Base-by-base conservation (phyloP, 73 alveolate genomes). In the Paraurostyla sp. region DNA sequence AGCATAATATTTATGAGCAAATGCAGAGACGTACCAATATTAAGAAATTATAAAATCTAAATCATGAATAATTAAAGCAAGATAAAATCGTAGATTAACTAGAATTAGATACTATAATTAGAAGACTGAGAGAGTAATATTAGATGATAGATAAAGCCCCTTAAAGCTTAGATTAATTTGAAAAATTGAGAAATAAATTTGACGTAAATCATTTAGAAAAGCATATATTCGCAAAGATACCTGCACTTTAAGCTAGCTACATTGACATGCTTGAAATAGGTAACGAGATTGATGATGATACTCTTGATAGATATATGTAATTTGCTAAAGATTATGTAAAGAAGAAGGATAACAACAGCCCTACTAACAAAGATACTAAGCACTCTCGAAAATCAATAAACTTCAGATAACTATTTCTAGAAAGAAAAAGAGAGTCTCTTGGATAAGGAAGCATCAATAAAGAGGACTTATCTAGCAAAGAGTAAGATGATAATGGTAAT, bases 1-100 rank as follows among this genome's bases (percentile, higher is more conserved):
- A 65, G 82, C 82, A 65, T 65, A 65, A 65, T 65, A 65, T 65
- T 36, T 65, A 65, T 65, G 82, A 65, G 58, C 46, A 65, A 40
- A 65, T 65, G 82, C 58, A 65, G 42, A 32, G 23, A 38, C 7
- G 58, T 38, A 65, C 82, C 1, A 65, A 65, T 22, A 65, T 65
- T 65, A 65, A 65, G 42, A 65, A 65, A 65, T 58, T 65, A 1
- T 65, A 65, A 22, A 65, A 65, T 22, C 35, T 65, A 22, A 65
- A 65, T 65, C 60, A 65, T 65, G 82, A 65, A 35, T 22, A 65
- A 40, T 7, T 38, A 7, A 65, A 65, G 25, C 41, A 65, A 22
- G 82, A 65, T 11, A 65, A 65, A 22, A 65, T 65, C 0, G 82
- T 65, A 7, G 82, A 65, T 15, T 2, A 9, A 15, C 13, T 36